Conservation (phyloP, 192 early-diverging fungal species). For the Gigaspora rosea region DNA sequence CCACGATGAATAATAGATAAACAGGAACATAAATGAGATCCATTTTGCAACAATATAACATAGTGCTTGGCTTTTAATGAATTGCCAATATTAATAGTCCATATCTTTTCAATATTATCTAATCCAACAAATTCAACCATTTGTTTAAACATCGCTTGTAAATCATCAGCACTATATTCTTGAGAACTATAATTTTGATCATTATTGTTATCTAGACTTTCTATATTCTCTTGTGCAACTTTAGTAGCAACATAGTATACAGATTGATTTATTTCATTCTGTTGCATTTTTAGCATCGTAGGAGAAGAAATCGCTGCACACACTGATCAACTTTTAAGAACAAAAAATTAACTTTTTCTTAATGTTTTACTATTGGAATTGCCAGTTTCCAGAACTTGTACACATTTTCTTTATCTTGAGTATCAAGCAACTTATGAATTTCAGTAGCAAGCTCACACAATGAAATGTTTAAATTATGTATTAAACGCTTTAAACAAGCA, state of each 20-base stretch:
- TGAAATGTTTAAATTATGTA: not conserved
- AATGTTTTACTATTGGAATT: not conserved
- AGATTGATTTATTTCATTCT: too few relatives aligned
- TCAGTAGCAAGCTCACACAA: not conserved
- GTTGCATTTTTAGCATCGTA: too few relatives aligned
- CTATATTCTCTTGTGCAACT: too few relatives aligned
- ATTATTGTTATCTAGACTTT: too few relatives aligned
- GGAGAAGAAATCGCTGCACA: too few relatives aligned
- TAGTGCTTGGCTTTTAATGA: not conserved
- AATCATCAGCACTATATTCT: not conserved
- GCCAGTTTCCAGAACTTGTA: not conserved
- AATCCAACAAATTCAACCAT: not conserved
- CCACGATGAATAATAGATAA: not conserved
- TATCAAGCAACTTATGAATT: not conserved
- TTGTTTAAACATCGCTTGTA: not conserved
- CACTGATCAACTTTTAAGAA: not conserved
- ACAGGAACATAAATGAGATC: not conserved
- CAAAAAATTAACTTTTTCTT: not conserved
- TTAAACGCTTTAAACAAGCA: not conserved
- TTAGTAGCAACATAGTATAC: too few relatives aligned
- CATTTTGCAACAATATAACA: conserved; percentile 4
- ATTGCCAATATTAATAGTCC: not conserved
- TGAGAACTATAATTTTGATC: too few relatives aligned
- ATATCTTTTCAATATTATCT: not conserved
- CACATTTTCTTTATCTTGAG: not conserved